Percentiles rank a stretch among this genome's conserved stretches.
phyloP scores from a whole-genome alignment of 805 yeast genomes.

The Pichia heedii region DNA sequence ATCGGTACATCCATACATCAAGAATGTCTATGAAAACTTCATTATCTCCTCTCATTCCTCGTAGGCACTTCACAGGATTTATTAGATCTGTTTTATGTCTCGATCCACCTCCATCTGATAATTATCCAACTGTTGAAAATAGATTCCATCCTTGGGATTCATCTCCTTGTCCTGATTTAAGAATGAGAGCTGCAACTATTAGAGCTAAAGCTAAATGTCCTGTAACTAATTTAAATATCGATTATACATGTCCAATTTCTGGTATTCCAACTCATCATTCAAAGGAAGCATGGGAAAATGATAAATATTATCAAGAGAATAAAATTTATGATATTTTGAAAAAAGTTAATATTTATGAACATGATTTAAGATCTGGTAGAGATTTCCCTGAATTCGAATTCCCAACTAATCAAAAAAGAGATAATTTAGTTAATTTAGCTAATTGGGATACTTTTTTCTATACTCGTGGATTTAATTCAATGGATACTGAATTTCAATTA shows the following conservation, averaged over 20 bases:
- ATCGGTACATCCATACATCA: not conserved
- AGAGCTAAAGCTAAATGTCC: conserved; percentile 86
- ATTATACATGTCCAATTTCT: conserved; percentile 82
- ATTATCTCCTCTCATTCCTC: conserved; percentile 1
- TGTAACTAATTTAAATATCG: conserved; percentile 70
- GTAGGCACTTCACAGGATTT: conserved; percentile 24
- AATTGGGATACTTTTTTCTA: conserved; percentile 92
- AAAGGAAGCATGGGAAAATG: conserved; percentile 80
- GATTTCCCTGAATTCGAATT: conserved; percentile 93
- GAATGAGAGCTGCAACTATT: conserved; percentile 87
- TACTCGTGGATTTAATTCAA: conserved; percentile 85
- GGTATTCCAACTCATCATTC: conserved; percentile 97
- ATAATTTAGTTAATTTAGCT: conserved; percentile 64
- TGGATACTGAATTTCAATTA: conserved; percentile 94
- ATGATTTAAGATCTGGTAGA: conserved; percentile 89
- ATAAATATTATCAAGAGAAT: conserved; percentile 58
- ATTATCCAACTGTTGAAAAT: conserved; percentile 62
- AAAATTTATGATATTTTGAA: conserved; percentile 66
- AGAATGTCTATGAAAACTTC: not conserved
- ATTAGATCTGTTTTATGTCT: conserved; percentile 32
- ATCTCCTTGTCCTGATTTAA: conserved; percentile 78
- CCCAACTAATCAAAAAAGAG: conserved; percentile 71
- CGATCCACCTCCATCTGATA: conserved; percentile 56
- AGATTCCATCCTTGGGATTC: conserved; percentile 86
- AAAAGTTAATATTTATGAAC: conserved; percentile 88